Conservation (phyloP, 495 filamentous ascomycete genomes). For the Aspergillus incahuasiensis region DNA sequence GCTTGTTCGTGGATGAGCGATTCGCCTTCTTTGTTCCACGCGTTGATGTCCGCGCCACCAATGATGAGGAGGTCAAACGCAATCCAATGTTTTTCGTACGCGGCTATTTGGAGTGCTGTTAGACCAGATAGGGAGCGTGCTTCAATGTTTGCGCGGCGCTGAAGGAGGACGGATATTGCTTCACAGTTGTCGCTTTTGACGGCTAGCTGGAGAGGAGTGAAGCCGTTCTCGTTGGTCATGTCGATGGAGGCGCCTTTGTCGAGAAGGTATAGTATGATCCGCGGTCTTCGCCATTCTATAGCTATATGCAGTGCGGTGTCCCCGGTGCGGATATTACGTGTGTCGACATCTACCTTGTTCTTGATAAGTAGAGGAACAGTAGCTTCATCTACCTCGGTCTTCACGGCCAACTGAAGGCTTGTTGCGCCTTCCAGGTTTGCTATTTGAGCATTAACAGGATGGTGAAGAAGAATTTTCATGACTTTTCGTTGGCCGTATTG, state of each 20-base stretch:
- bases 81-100: conserved; percentile 23
- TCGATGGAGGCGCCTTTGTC: conserved; percentile 26
- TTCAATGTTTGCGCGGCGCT: conserved; percentile 24
- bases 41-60: conserved; percentile 33
- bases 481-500: conserved; percentile 25
- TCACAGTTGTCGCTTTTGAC: conserved; percentile 29
- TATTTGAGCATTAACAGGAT: conserved; percentile 16
- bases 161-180: conserved; percentile 25
- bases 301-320: conserved; percentile 34
- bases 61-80: conserved; percentile 31
- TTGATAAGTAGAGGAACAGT: conserved; percentile 28
- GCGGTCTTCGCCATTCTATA: conserved; percentile 20
- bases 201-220: conserved; percentile 32
- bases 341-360: conserved; percentile 21
- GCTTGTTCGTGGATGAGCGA: conserved; percentile 30
- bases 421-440: conserved; percentile 18
- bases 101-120: conserved; percentile 30
- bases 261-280: conserved; percentile 28
- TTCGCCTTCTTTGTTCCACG: conserved; percentile 24
- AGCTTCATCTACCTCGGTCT: conserved; percentile 26
- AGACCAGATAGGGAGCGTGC: conserved; percentile 17
- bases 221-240: conserved; percentile 21
- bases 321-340: conserved; percentile 24
- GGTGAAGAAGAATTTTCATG: conserved; percentile 24
- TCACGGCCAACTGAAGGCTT: conserved; percentile 26